Base-by-base conservation (phyloP, 129 eudicot species). In the Tanacetum coccineum region DNA sequence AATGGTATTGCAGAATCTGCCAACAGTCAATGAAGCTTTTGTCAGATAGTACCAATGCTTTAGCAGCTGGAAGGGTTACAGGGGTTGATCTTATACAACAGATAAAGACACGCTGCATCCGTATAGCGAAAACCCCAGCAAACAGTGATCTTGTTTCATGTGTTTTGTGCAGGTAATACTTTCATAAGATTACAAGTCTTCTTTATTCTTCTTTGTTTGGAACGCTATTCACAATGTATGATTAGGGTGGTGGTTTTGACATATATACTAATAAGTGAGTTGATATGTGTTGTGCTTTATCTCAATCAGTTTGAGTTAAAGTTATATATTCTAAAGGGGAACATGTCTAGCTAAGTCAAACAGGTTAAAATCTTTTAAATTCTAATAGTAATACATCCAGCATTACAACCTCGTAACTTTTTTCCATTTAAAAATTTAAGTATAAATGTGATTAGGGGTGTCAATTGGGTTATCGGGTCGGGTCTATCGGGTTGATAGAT, bases 1-100 rank as follows among this genome's bases (percentile, higher is more conserved):
- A 93, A 80, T 93, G 96, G 99, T 89, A 81, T 78, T 93, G 99
- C 71, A 82, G 65, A 68, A 88, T 78, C 76, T 93, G 99, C 48
- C 68, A 69, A 62, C 83, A 79, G 50, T 75, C 86, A 51, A 83
- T 81, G 71, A 89, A 72, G 45, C 64, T 68, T 70, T 90, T 81
- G 46, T 81, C 73, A 54, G 71, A 59, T 57, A 88, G 83, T 74
- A 87, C 76, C 48, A 86, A 93, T 83, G 99, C 99, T 64, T 50
- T 87, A 10, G 96, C 92, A 32, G 96, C 99, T 61, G 99, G 99
- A 50, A 86, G 96, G 67, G 83, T 89, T 53, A 72, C 77, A 6
- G 96, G 87, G 55, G 74, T 86, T 62, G 96, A 93, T 75, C 83
- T 83, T 19, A 89, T 89, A 32, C 82, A 84, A 65, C 92, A 89